Conservation (phyloP, 208 protist genomes). For the Trypanosomatidae sp. region DNA sequence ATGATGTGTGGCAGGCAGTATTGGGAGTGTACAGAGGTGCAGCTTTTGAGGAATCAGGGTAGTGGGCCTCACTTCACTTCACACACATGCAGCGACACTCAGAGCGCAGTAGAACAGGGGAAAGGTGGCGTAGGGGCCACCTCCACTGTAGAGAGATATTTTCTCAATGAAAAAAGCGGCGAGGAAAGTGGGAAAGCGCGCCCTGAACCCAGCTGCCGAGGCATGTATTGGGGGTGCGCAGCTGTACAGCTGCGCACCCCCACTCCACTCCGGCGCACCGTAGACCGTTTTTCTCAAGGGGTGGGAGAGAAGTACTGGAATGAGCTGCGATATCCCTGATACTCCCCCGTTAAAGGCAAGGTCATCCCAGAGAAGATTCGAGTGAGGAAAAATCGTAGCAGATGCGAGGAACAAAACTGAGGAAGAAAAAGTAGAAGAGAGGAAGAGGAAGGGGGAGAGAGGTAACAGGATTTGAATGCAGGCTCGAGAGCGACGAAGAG, state of each 20-base stretch:
- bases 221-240: not conserved
- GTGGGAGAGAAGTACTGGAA: not conserved
- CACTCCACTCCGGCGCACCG: not conserved
- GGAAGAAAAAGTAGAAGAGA: not conserved
- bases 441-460: not conserved
- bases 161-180: not conserved
- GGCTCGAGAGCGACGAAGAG: not conserved
- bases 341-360: not conserved
- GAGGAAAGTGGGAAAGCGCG: not conserved
- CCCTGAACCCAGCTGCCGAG: not conserved
- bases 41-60: not conserved
- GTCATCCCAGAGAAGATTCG: not conserved
- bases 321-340: too few species aligned
- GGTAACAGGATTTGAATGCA: not conserved
- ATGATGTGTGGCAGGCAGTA: not conserved
- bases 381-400: not conserved
- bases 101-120: not conserved
- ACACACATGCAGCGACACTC: not conserved
- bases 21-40: not conserved
- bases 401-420: not conserved
- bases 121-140: not conserved
- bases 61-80: not conserved
- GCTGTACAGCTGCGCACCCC: not conserved
- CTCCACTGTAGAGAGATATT: not conserved
- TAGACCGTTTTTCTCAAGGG: not conserved